Evolutionary conservation across 179 eudicot genomes (phyloP).

Genomic region (Patellifolia procumbens): DNA sequence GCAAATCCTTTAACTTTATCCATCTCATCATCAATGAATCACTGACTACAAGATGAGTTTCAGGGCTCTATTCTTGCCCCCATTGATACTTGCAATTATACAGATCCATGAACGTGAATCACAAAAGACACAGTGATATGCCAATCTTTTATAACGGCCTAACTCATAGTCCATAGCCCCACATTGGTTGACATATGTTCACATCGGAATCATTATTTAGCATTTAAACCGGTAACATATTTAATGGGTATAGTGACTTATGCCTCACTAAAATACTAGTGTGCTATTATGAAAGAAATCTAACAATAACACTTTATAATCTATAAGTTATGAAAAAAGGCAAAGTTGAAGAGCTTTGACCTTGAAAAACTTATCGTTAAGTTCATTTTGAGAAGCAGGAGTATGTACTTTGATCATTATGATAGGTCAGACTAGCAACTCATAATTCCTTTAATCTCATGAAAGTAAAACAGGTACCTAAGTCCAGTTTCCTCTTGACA

Average conservation of each 20-base stretch:
- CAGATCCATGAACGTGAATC: neutral
- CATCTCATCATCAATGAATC: slow-evolving; percentile 65
- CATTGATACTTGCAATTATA: neutral
- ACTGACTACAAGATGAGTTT: slow-evolving; percentile 40
- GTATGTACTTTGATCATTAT: no score
- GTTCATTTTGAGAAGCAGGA: no score
- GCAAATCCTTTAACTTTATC: slow-evolving; percentile 81
- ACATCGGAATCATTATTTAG: neutral
- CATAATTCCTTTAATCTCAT: no score
- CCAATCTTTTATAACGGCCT: neutral
- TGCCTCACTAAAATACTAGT: neutral
- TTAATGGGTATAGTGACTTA: neutral
- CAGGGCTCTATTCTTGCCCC: neutral
- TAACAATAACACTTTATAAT: no score
- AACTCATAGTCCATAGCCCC: neutral
- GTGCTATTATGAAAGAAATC: no score
- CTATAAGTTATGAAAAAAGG: no score
- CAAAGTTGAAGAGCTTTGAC: no score
- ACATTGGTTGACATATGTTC: neutral
- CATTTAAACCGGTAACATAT: neutral
- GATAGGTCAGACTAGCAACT: no score
- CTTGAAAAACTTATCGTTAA: no score
- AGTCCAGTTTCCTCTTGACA: no score
- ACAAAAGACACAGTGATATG: neutral
- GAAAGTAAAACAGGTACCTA: no score